Conservation (phyloP, 495 filamentous ascomycete genomes). For the Aspergillus bertholletiae region DNA sequence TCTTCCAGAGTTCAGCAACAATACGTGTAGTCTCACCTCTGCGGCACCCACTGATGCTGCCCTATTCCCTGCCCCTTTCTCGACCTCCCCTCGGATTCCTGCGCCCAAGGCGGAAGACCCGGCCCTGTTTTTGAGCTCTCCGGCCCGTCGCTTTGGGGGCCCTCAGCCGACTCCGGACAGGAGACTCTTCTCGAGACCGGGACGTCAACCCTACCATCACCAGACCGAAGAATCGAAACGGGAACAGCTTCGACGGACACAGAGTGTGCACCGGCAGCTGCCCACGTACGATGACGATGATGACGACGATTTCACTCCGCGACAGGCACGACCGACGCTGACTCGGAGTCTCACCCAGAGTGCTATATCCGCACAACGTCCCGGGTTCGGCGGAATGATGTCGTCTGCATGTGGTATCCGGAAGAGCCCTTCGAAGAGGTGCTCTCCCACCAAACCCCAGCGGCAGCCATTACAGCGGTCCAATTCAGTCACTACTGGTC, state of each 20-base stretch:
- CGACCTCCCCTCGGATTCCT: constrained; percentile 41
- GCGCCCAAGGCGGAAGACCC: constrained; percentile 47
- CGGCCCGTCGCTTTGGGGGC: constrained; percentile 44
- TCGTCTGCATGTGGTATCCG: constrained; percentile 37
- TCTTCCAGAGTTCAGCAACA: constrained; percentile 33
- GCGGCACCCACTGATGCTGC: constrained; percentile 37
- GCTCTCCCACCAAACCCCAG: constrained; percentile 35
- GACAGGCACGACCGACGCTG: constrained; percentile 48
- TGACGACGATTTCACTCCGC: constrained; percentile 39
- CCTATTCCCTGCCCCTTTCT: constrained; percentile 45
- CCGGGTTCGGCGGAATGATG: constrained; percentile 26
- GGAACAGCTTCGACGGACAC: constrained; percentile 47
- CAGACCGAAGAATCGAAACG: constrained; percentile 55
- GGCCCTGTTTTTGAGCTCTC: constrained; percentile 54
- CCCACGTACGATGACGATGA: constrained; percentile 36
- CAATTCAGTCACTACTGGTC: constrained; percentile 25
- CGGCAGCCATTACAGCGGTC: constrained; percentile 31
- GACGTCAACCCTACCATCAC: constrained; percentile 55
- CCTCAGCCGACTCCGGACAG: constrained; percentile 35
- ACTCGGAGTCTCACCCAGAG: constrained; percentile 56
- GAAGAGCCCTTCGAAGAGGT: constrained; percentile 43
- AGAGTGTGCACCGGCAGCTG: constrained; percentile 13
- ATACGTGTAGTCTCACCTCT: constrained; percentile 27
- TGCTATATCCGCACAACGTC: constrained; percentile 28
- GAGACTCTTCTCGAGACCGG: constrained; percentile 27